Conservation (phyloP, 495 filamentous ascomycete species). For the Sordaria brevicollis region DNA sequence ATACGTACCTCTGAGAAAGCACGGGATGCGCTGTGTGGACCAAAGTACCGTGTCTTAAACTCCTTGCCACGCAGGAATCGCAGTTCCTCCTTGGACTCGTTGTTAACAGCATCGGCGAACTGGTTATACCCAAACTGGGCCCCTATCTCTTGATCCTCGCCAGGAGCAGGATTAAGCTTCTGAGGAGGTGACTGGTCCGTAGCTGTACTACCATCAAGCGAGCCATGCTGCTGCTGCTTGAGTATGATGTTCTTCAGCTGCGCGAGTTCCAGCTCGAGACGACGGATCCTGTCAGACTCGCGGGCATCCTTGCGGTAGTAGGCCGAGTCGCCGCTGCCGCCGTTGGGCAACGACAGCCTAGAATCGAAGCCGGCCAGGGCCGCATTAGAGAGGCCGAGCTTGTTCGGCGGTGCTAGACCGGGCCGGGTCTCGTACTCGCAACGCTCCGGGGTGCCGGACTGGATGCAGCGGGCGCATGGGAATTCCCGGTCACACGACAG, state of each 20-base stretch:
- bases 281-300: conserved; percentile 37
- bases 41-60: conserved; percentile 40
- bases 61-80: conserved; percentile 29
- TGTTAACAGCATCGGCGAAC: conserved; percentile 10
- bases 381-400: conserved; percentile 22
- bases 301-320: conserved; percentile 23
- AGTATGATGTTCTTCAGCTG: conserved; percentile 32
- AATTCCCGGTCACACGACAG: conserved; percentile 42
- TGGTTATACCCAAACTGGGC: conserved; percentile 12
- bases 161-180: not conserved
- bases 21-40: conserved; percentile 36
- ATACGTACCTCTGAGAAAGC: conserved; percentile 26
- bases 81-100: conserved; percentile 15
- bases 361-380: conserved; percentile 23
- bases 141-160: conserved; percentile 6
- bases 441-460: conserved; percentile 38
- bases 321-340: conserved; percentile 14
- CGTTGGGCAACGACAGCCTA: conserved; percentile 22
- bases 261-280: conserved; percentile 38
- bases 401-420: conserved; percentile 28
- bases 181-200: conserved; percentile 18
- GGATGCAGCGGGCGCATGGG: conserved; percentile 40
- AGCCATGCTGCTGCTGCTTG: conserved; percentile 20
- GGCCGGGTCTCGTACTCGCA: conserved; percentile 41
- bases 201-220: conserved; percentile 25